Conservation (phyloP, 1,284 basidiomycete genomes). For the Caloboletus inedulis region DNA sequence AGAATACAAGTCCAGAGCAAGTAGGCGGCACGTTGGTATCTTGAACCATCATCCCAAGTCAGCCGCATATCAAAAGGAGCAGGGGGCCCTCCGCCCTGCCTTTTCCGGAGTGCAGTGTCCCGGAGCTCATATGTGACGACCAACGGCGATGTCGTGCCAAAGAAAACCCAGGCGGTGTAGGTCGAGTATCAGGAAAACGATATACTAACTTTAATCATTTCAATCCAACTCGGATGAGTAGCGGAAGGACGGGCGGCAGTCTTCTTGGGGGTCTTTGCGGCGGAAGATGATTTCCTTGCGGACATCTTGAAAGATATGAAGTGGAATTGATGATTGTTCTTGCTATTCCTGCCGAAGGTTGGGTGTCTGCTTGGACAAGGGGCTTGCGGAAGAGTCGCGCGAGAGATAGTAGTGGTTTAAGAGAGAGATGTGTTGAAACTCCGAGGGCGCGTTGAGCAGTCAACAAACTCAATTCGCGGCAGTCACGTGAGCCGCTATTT, state of each 20-base stretch:
- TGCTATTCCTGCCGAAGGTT: conserved; percentile 23
- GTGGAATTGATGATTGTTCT: conserved; percentile 34
- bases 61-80: conserved; percentile 12
- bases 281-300: conserved; percentile 32
- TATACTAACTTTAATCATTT: conserved; percentile 70
- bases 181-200: background rate
- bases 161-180: background rate
- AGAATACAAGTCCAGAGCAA: conserved; percentile 3
- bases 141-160: conserved; percentile 3
- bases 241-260: conserved; percentile 41
- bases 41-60: conserved; percentile 7
- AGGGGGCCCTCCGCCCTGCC: conserved; percentile 41
- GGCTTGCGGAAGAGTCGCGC: conserved; percentile 34
- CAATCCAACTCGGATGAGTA: conserved; percentile 67
- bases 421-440: conserved; percentile 55
- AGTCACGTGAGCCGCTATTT: conserved; percentile 36
- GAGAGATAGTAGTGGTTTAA: conserved; percentile 48
- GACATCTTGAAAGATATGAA: conserved; percentile 29
- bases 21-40: background rate
- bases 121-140: conserved; percentile 9
- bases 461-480: conserved; percentile 44
- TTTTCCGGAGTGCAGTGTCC: conserved; percentile 34
- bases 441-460: conserved; percentile 53
- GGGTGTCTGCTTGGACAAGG: conserved; percentile 28
- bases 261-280: conserved; percentile 35